phyloP scores from a whole-genome alignment of 2,329 filamentous ascomycete genomes.

The Sporothrix globosa region DNA sequence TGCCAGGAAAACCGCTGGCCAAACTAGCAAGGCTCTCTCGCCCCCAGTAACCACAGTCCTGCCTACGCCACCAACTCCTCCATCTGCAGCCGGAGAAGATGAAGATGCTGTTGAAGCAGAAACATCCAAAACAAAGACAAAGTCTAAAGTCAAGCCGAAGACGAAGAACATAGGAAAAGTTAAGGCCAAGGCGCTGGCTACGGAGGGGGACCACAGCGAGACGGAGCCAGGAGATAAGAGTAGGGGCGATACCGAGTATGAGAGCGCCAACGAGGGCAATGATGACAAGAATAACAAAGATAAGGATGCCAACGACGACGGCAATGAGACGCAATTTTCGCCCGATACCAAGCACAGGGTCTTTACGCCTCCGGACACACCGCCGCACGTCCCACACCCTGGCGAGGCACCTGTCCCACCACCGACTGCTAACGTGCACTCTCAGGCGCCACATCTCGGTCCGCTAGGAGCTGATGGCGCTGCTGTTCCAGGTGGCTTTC shows the following conservation, averaged over 20 bases:
- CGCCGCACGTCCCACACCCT: constrained; percentile 8
- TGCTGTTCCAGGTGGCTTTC: neutral
- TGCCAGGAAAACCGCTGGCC: neutral
- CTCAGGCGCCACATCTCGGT: neutral
- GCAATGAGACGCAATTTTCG: constrained; percentile 16
- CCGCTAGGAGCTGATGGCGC: neutral
- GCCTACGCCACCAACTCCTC: neutral
- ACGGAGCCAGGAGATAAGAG: neutral
- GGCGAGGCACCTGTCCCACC: neutral
- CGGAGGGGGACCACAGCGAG: neutral
- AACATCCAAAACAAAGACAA: neutral
- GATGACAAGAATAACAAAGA: neutral
- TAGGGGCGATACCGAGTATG: constrained; percentile 23
- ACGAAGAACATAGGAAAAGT: neutral
- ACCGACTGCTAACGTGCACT: neutral
- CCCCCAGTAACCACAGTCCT: neutral
- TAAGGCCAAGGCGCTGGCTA: neutral
- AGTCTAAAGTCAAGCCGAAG: neutral
- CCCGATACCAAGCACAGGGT: constrained; percentile 22
- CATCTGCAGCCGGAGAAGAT: neutral
- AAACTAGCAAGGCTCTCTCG: neutral
- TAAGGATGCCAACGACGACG: neutral
- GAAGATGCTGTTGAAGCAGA: neutral
- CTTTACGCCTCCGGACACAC: constrained; percentile 26
- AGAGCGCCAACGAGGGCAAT: neutral